Evolutionary conservation across 257 asterid genomes (phyloP), one percentile per base, ranked within the genome.

Genomic region (Jacaranda copaia): DNA sequence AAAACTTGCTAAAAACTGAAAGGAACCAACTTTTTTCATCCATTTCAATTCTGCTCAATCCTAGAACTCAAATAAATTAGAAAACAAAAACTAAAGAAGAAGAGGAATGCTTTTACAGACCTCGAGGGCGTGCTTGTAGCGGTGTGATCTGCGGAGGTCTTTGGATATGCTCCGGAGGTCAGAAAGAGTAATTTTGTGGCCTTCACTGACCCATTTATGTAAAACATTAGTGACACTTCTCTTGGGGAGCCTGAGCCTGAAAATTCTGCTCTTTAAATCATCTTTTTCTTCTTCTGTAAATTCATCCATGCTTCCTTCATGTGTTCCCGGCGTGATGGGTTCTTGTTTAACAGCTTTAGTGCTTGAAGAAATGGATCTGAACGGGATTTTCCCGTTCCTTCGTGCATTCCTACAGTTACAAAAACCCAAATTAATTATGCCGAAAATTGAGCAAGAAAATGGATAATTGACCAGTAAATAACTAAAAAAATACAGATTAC

Each of bases 101-200:
- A 13, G 7, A 32, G 51, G 48, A 48, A 69, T 59, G 55, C 3
- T 13, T 12, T 3, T n/a, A 74, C 52, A 53, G 36, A 95, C 99
- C 97, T 95, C 98, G 51, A 93, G 94, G 59, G 99, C 99, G 73
- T 95, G 98, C 89, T 95, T 95, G 87, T 71, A 90, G 20, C 97
- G 89, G 19, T 80, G 89, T 4, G 94, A 88, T 61, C 79, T 85
- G 8, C 97, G 90, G 49, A 91, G 97, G 49, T 93, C 96, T 68
- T 75, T 93, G 75, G 96, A 90, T 79, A 95, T 91, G 80, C 60
- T 77, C 8, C 99, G 93, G 66, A 95, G 98, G 70, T 91, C 96
- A 49, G 91, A 85, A 59, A 87, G 69, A 49, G 90, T 15, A 38
- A 95, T 57, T 32, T 70, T 5, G 68, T 81, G 81, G 46, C 99